phyloP scores from a whole-genome alignment of 2,329 filamentous ascomycete species.

The Periconia sp. region DNA sequence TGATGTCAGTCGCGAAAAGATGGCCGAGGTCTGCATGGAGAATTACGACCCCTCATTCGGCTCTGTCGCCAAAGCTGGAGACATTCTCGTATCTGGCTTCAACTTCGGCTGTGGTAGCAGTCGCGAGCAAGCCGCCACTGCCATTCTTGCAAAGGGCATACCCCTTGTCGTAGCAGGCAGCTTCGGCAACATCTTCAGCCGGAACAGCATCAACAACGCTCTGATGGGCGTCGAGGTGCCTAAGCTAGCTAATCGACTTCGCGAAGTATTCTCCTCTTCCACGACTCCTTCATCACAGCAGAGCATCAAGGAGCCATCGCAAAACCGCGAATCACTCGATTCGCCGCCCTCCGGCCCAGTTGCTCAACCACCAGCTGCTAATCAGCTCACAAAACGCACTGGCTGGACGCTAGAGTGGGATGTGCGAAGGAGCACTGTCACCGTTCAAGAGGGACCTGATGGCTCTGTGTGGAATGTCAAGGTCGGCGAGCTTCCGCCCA shows the following conservation, averaged over 20 bases:
- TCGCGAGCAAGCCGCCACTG: conserved; percentile 87
- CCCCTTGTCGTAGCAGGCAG: conserved; percentile 80
- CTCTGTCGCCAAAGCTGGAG: conserved; percentile 67
- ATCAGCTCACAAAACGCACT: conserved; percentile 71
- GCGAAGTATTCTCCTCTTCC: conserved; percentile 61
- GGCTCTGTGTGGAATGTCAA: conserved; percentile 77
- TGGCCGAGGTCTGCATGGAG: conserved; percentile 91
- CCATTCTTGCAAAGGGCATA: conserved; percentile 80
- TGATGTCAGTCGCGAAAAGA: conserved; percentile 73
- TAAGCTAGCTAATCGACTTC: conserved; percentile 67
- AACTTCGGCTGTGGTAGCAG: conserved; percentile 88
- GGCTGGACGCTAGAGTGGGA: conserved; percentile 89
- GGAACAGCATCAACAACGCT: conserved; percentile 82
- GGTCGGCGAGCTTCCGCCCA: conserved; percentile 82
- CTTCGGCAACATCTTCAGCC: conserved; percentile 82
- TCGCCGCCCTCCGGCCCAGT: conserved; percentile 49
- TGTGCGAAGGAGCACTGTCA: conserved; percentile 72
- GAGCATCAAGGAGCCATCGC: conserved; percentile 58
- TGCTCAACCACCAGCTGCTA: conserved; percentile 52
- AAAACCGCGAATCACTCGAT: conserved; percentile 59
- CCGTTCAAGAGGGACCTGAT: conserved; percentile 71
- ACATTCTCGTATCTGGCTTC: conserved; percentile 84
- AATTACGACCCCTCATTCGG: conserved; percentile 85
- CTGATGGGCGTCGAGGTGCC: conserved; percentile 75
- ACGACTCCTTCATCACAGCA: conserved; percentile 36